These are phyloP conservation scores for Jatropha podagrica DNA, from an alignment of 441 rosid genomes.

Conservation along the genomic window DNA sequence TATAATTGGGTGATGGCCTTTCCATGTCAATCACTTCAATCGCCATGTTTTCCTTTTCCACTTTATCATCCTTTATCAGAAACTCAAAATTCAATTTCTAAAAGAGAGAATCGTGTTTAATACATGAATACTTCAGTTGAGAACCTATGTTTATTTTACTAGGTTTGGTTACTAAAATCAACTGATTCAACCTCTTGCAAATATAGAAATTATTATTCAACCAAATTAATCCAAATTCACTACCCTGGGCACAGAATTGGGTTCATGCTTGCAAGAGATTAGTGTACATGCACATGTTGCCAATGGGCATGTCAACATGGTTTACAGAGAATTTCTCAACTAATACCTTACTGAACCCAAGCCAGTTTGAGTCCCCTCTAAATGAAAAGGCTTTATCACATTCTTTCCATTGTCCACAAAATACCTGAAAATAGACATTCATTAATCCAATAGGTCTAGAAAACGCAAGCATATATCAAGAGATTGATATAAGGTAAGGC, in stretches of 20 bases:
- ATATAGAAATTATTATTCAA: neutral
- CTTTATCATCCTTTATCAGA: neutral
- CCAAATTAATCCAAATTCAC: slow-evolving; percentile 1
- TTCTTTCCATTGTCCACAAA: slow-evolving; percentile 54
- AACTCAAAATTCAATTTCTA: neutral
- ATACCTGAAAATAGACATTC: slow-evolving; percentile 39
- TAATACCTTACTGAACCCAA: slow-evolving; percentile 62
- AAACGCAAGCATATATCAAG: neutral
- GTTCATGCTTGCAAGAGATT: neutral
- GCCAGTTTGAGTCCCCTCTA: slow-evolving; percentile 77
- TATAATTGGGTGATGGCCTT: neutral
- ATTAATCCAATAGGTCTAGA: neutral
- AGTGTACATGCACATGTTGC: neutral
- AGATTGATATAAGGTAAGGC: slow-evolving; percentile 9
- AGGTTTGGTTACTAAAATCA: neutral
- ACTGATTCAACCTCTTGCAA: neutral
- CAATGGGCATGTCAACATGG: neutral
- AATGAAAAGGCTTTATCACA: slow-evolving; percentile 46
- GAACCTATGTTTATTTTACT: neutral
- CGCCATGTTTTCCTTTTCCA: neutral
- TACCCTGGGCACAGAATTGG: neutral
- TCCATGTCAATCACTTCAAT: neutral
- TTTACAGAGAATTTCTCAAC: neutral
- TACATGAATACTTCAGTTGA: neutral
- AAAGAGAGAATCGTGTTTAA: neutral